Percentiles rank a stretch among this genome's conserved stretches.
Evolutionary conservation across 306 rosid species (phyloP).

Genomic region (Prunus mongolica): DNA sequence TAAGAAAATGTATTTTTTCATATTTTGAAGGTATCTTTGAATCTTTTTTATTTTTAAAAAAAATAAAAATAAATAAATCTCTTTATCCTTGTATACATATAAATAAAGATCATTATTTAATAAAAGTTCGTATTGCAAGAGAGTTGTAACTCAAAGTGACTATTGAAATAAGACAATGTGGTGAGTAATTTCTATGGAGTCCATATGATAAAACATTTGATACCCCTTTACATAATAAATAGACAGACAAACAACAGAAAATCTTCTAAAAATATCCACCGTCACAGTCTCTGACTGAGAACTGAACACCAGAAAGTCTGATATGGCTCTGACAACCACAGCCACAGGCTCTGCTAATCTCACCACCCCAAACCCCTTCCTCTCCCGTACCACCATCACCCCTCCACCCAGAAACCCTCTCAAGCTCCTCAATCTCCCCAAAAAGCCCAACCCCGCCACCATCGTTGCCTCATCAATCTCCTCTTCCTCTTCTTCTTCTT

Average conservation of each 20-base stretch:
- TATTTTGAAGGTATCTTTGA: too few species aligned
- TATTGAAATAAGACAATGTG: too few species aligned
- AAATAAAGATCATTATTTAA: too few species aligned
- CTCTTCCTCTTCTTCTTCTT: background rate
- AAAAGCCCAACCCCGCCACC: background rate
- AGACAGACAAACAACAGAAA: background rate
- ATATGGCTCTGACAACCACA: slow-evolving; percentile 9
- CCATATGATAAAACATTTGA: too few species aligned
- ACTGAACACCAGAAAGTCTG: background rate
- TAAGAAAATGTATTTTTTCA: too few species aligned
- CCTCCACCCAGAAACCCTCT: background rate
- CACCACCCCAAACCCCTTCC: slow-evolving; percentile 2
- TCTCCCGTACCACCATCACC: background rate
- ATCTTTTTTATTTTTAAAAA: too few species aligned
- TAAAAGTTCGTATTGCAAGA: too few species aligned
- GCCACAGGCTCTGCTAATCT: slow-evolving; percentile 3
- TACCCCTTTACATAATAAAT: background rate
- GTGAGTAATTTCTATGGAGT: too few species aligned
- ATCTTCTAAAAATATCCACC: background rate
- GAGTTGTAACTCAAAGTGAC: too few species aligned
- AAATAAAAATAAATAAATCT: too few species aligned
- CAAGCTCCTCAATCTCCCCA: background rate
- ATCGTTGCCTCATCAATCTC: background rate
- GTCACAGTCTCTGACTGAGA: background rate
- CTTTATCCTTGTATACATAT: too few species aligned